phyloP scores from a whole-genome alignment of 176 grass and related monocot genomes.

The Neostapfia colusana region DNA sequence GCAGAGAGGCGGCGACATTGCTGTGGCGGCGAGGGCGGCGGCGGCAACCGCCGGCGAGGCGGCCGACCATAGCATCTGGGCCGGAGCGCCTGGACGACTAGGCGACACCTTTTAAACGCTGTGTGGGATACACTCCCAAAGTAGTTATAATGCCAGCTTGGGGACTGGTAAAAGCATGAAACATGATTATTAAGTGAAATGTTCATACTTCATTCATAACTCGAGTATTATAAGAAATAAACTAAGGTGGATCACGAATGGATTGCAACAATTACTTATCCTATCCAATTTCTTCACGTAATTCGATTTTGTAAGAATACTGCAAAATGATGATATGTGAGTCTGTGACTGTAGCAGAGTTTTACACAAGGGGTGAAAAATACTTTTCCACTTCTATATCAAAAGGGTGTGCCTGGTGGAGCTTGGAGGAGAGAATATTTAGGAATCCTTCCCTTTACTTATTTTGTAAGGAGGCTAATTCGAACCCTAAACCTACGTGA shows the following conservation, averaged over 20 bases:
- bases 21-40: too few relatives aligned
- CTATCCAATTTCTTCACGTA: background rate
- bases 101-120: too few relatives aligned
- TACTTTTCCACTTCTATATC: background rate
- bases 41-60: too few relatives aligned
- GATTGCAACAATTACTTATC: background rate
- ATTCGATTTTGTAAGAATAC: background rate
- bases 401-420: too few relatives aligned
- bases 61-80: too few relatives aligned
- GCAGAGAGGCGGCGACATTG: too few relatives aligned
- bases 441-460: too few relatives aligned
- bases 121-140: background rate
- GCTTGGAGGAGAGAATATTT: too few relatives aligned
- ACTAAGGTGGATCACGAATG: background rate
- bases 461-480: too few relatives aligned
- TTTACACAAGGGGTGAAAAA: background rate
- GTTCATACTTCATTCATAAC: background rate
- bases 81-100: too few relatives aligned
- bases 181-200: slow-evolving; percentile 20
- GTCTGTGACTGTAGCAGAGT: too few relatives aligned
- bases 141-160: background rate
- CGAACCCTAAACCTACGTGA: too few relatives aligned
- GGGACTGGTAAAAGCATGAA: slow-evolving; percentile 9
- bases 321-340: background rate
- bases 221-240: background rate